Evolutionary conservation across 495 filamentous ascomycete species (phyloP).

Genomic region (Cercophora scortea): DNA sequence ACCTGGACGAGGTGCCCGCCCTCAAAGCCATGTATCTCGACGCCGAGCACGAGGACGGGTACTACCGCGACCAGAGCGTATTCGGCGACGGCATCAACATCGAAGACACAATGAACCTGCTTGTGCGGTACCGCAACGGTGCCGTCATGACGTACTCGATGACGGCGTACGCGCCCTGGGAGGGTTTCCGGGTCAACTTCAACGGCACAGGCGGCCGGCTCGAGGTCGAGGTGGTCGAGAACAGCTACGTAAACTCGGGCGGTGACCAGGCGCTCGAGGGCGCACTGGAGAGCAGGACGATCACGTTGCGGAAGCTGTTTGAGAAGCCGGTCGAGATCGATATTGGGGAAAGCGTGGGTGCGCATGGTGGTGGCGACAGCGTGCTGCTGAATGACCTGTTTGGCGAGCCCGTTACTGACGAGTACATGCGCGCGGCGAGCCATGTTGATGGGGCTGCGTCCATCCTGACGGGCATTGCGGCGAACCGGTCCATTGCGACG

Average conservation of each 20-base stretch:
- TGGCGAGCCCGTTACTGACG: constrained; percentile 31
- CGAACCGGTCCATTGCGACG: constrained; percentile 47
- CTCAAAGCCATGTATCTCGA: constrained; percentile 49
- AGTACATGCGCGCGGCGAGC: constrained; percentile 35
- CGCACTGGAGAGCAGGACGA: constrained; percentile 27
- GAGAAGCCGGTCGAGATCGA: constrained; percentile 37
- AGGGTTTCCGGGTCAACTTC: constrained; percentile 39
- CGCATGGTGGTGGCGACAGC: constrained; percentile 38
- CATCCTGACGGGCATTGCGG: constrained; percentile 50
- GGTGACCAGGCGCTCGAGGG: constrained; percentile 39
- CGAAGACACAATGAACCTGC: constrained; percentile 52
- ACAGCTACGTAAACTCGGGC: constrained; percentile 41
- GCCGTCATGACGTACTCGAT: constrained; percentile 42
- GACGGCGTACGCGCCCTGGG: constrained; percentile 42
- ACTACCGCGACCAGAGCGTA: constrained; percentile 50
- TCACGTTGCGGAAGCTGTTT: constrained; percentile 33
- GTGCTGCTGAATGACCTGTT: constrained; percentile 40
- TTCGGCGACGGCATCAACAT: constrained; percentile 53
- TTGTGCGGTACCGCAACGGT: constrained; percentile 47
- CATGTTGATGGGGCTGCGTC: constrained; percentile 49
- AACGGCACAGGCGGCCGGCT: constrained; percentile 38
- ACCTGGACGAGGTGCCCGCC: constrained; percentile 39
- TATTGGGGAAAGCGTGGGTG: constrained; percentile 29
- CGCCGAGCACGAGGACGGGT: constrained; percentile 52
- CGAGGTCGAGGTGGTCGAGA: constrained; percentile 42